phyloP scores from a whole-genome alignment of 768 basidiomycete species.

The Coprinellus micaceus region DNA sequence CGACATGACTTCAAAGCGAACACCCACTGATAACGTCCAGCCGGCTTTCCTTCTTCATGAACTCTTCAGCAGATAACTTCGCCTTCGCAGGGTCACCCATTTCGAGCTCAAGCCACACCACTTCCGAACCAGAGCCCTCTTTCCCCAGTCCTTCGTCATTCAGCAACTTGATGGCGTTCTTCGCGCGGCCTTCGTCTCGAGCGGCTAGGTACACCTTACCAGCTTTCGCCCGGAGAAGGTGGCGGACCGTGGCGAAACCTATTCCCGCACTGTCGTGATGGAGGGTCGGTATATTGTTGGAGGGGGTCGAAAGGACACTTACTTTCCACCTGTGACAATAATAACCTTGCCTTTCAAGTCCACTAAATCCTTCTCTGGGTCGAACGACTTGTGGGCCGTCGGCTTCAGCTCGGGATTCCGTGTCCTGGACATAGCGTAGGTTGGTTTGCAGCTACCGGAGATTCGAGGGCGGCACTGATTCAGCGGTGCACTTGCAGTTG shows the following conservation, averaged over 20 bases:
- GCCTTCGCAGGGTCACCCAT: slow-evolving; percentile 44
- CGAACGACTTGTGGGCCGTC: not conserved
- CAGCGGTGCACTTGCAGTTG: too few species aligned
- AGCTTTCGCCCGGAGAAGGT: not conserved
- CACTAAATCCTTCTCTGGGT: not conserved
- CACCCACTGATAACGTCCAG: slow-evolving; percentile 38
- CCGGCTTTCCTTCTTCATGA: slow-evolving; percentile 46
- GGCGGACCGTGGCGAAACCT: slow-evolving; percentile 1
- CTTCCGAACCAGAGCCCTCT: slow-evolving; percentile 33
- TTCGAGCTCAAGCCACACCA: slow-evolving; percentile 47
- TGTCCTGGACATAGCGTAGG: too few species aligned
- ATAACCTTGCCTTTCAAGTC: slow-evolving; percentile 9
- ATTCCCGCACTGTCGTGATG: slow-evolving; percentile 5
- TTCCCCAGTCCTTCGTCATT: slow-evolving; percentile 41
- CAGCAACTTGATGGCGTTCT: slow-evolving; percentile 23
- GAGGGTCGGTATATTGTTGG: too few species aligned
- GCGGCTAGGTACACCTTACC: slow-evolving; percentile 14
- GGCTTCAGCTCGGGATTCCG: too few species aligned
- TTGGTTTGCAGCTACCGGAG: too few species aligned
- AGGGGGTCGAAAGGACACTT: too few species aligned
- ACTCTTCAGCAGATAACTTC: slow-evolving; percentile 45
- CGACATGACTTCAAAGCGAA: not conserved
- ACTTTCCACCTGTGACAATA: slow-evolving; percentile 6
- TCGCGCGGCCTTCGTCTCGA: slow-evolving; percentile 1
- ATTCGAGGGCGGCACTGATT: too few species aligned